Evolutionary conservation across 345 rosid genomes (phyloP).

Genomic region (Acer saccharum): DNA sequence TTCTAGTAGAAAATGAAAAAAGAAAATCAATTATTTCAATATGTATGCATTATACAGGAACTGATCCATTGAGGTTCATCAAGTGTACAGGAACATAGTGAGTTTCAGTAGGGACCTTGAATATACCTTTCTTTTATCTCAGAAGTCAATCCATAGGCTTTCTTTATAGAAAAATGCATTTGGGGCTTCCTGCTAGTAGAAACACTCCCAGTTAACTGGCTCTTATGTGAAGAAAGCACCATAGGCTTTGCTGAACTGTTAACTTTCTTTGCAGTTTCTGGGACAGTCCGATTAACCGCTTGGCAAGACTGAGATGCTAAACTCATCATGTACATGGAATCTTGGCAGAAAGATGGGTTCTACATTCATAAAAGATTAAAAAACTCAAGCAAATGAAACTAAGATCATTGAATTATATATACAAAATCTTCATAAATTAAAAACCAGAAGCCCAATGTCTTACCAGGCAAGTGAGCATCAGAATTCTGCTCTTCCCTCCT

Average conservation of each 20-base stretch:
- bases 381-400: conserved; percentile 15
- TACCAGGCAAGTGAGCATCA: conserved; percentile 77
- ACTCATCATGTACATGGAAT: conserved; percentile 60
- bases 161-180: conserved; percentile 36
- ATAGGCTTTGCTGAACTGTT: conserved; percentile 33
- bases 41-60: background rate
- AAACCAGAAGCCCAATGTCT: conserved; percentile 15
- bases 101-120: background rate
- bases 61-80: background rate
- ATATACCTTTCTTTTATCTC: conserved; percentile 50
- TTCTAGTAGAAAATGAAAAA: conserved; percentile 31
- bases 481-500: conserved; percentile 45
- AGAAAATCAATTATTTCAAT: background rate
- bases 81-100: background rate
- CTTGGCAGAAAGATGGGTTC: conserved; percentile 70
- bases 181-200: conserved; percentile 40
- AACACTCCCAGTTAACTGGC: conserved; percentile 28
- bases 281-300: conserved; percentile 29
- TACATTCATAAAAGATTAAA: conserved; percentile 27
- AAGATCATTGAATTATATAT: conserved; percentile 1
- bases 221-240: conserved; percentile 40
- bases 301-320: conserved; percentile 67
- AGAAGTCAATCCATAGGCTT: conserved; percentile 34
- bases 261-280: conserved; percentile 41
- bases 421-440: background rate